Conservation (phyloP, 768 basidiomycete species). For the Suillus subalutaceus region DNA sequence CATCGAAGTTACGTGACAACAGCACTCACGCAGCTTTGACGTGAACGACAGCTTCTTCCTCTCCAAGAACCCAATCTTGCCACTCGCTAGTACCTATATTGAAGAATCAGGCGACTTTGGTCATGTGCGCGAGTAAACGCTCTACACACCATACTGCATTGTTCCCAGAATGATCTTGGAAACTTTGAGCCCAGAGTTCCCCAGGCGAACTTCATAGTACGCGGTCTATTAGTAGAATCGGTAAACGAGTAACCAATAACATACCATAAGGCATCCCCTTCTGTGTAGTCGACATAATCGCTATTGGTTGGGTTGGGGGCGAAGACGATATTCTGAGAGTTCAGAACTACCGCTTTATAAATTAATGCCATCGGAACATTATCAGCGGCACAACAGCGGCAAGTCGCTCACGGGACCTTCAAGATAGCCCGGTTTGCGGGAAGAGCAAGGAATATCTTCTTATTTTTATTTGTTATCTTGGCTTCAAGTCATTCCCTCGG, state of each 20-base stretch:
- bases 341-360: neutral
- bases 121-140: neutral
- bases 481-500: neutral
- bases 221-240: neutral
- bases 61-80: constrained; percentile 37
- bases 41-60: constrained; percentile 40
- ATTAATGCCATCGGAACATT: neutral
- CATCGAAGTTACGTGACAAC: neutral
- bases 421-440: neutral
- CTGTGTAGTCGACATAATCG: constrained; percentile 8
- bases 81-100: constrained; percentile 16
- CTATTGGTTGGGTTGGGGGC: neutral
- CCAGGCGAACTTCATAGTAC: constrained; percentile 37
- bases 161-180: constrained; percentile 41
- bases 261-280: constrained; percentile 12
- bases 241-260: neutral
- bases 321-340: neutral
- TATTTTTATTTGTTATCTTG: constrained; percentile 9
- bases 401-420: neutral
- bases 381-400: neutral
- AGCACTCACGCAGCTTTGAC: constrained; percentile 36
- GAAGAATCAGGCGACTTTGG: constrained; percentile 1
- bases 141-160: constrained; percentile 33
- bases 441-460: neutral
- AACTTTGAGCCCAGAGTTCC: constrained; percentile 46